Evolutionary conservation across 1,284 basidiomycete genomes (phyloP).

Genomic region (Ceratobasidium theobromae): DNA sequence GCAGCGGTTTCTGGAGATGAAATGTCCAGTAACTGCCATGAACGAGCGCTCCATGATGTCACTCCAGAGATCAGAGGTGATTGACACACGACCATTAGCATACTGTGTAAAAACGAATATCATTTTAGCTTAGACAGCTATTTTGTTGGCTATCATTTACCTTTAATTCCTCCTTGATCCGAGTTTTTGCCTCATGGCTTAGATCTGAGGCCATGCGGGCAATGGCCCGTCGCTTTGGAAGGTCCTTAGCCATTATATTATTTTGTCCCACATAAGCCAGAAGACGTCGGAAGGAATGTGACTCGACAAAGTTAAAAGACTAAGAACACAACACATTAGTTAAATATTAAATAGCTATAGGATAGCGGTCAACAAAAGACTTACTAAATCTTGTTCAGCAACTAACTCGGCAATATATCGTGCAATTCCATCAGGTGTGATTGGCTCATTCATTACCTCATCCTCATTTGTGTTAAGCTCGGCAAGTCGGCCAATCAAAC

Average conservation of each 20-base stretch:
- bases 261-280: conserved; percentile 6
- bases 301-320: conserved; percentile 1
- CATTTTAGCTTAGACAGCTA: too few relatives aligned
- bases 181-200: not conserved
- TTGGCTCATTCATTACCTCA: not conserved
- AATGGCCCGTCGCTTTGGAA: not conserved
- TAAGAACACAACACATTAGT: not conserved
- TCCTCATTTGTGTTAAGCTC: not conserved
- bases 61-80: conserved; percentile 30
- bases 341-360: not conserved
- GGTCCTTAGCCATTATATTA: not conserved
- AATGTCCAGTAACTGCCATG: conserved; percentile 30
- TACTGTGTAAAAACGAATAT: too few relatives aligned
- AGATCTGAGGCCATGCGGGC: not conserved
- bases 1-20: not conserved
- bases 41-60: not conserved
- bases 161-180: not conserved
- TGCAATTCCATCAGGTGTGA: not conserved
- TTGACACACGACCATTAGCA: conserved; percentile 24
- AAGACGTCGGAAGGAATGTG: not conserved
- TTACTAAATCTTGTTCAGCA: conserved; percentile 4
- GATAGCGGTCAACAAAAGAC: not conserved
- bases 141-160: not conserved
- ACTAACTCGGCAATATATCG: conserved; percentile 6
- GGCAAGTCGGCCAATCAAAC: not conserved